Conservation (phyloP, 169 alveolate genomes). For the Plasmodium vivax region DNA sequence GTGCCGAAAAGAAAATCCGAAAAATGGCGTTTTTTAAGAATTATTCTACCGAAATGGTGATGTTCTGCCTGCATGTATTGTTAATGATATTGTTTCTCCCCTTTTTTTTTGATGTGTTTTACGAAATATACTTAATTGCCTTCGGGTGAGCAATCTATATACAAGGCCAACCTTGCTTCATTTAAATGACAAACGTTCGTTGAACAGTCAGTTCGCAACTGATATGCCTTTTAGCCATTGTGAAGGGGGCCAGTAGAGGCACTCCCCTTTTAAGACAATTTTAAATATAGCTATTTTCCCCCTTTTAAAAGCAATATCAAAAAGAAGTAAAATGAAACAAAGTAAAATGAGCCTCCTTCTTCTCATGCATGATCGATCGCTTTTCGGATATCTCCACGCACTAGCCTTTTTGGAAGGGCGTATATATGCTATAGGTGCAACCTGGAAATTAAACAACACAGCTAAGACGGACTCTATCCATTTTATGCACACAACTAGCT, state of each 20-base stretch:
- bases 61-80: background rate
- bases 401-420: background rate
- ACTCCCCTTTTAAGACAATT: background rate
- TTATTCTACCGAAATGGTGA: background rate
- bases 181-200: background rate
- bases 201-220: background rate
- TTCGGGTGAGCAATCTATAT: background rate
- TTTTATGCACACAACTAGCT: background rate
- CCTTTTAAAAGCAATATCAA: background rate
- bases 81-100: background rate
- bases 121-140: background rate
- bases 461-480: background rate
- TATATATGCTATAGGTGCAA: background rate
- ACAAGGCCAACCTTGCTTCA: background rate
- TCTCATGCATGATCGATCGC: background rate
- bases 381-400: background rate
- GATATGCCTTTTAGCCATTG: background rate
- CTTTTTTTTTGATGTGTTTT: background rate
- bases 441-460: background rate
- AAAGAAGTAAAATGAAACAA: background rate
- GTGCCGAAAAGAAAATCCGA: background rate
- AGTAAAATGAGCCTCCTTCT: background rate
- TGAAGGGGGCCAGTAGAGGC: background rate
- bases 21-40: background rate
- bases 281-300: background rate